These are phyloP conservation scores for Glycine latifolia DNA, from an alignment of 306 rosid genomes.

Conservation along the genomic window DNA sequence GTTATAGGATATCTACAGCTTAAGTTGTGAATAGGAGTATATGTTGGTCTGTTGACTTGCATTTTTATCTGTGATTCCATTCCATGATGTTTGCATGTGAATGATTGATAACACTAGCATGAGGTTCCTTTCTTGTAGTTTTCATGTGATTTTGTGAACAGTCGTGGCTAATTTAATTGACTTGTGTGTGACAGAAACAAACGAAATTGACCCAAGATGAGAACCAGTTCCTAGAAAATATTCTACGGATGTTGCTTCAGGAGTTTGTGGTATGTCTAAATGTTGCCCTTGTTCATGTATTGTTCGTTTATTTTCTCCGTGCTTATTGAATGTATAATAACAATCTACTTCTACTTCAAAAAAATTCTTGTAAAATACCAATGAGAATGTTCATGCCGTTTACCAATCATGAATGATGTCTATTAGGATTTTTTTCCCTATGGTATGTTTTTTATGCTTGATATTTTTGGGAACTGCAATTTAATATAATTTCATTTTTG, in stretches of 20 bases:
- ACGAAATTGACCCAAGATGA: conserved; percentile 97
- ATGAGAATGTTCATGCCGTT: background rate
- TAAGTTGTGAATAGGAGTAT: background rate
- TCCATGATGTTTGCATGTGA: conserved; percentile 19
- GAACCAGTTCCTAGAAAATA: conserved; percentile 88
- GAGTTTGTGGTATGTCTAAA: conserved; percentile 81
- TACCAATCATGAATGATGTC: background rate
- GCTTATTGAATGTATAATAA: conserved; percentile 21
- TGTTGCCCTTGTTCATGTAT: conserved; percentile 38
- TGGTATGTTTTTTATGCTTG: conserved; percentile 5
- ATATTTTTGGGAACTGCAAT: background rate
- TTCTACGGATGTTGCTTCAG: conserved; percentile 85
- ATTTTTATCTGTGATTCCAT: background rate
- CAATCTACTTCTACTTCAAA: background rate
- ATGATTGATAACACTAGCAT: background rate
- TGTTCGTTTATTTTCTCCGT: background rate
- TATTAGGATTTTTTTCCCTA: background rate
- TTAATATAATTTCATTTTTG: background rate
- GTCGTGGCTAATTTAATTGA: conserved; percentile 18
- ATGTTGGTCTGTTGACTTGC: conserved; percentile 20
- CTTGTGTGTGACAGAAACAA: conserved; percentile 70
- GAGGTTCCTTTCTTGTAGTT: conserved; percentile 7
- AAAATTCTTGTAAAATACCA: background rate
- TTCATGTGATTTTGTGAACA: conserved; percentile 28
- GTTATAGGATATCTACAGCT: background rate